phyloP scores from a whole-genome alignment of 2,329 filamentous ascomycete species.

The Trichoderma gracile region DNA sequence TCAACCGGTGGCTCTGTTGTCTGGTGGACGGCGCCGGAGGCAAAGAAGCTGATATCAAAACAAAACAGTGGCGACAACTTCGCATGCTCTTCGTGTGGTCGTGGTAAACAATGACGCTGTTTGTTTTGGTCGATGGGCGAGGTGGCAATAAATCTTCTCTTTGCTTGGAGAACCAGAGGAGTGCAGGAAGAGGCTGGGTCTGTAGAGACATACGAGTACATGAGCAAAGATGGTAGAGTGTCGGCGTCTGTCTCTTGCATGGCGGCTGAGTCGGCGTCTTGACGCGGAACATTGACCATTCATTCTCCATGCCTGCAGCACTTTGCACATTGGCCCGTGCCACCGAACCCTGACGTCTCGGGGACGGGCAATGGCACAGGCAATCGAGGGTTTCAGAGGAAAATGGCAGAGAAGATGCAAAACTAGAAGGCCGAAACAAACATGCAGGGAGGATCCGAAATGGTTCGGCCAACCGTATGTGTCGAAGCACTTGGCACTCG shows the following conservation, averaged over 20 bases:
- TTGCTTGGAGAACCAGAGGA: background rate
- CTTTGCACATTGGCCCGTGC: background rate
- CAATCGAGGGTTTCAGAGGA: background rate
- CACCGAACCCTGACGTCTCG: slow-evolving; percentile 7
- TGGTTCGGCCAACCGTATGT: background rate
- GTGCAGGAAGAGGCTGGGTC: background rate
- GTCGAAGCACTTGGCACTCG: no score
- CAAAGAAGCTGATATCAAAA: background rate
- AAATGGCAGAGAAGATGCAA: background rate
- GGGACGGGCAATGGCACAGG: slow-evolving; percentile 6
- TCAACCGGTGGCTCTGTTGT: background rate
- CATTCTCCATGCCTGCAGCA: slow-evolving; percentile 1
- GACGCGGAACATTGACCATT: background rate
- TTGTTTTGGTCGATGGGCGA: slow-evolving; percentile 36
- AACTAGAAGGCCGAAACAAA: background rate
- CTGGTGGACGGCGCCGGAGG: background rate
- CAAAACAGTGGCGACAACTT: slow-evolving; percentile 19
- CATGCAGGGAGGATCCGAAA: slow-evolving; percentile 17
- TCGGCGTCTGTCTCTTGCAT: slow-evolving; percentile 2
- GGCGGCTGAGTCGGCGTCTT: slow-evolving; percentile 5
- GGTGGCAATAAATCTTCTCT: background rate
- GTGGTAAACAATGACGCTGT: slow-evolving; percentile 30
- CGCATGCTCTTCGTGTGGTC: background rate
- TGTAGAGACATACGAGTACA: slow-evolving; percentile 1
- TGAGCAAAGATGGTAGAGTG: background rate